Evolutionary conservation across 208 protist species (phyloP).

Genomic region (Leishmania lainsoni): DNA sequence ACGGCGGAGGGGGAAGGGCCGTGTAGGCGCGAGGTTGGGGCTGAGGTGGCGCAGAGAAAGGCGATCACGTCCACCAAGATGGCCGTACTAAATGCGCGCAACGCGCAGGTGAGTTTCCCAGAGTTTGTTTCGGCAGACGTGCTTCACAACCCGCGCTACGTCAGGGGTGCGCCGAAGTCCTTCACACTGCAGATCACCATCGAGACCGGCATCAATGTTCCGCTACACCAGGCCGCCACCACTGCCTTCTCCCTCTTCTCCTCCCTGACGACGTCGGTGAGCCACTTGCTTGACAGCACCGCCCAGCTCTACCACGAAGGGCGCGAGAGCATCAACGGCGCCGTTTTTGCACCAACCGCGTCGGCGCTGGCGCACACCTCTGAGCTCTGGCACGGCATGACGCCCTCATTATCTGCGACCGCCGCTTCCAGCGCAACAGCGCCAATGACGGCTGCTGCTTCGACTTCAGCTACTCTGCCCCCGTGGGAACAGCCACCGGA

Average conservation of each 20-base stretch:
- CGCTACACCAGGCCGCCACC: conserved; percentile 54
- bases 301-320: conserved; percentile 49
- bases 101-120: conserved; percentile 51
- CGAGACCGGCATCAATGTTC: conserved; percentile 60
- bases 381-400: conserved; percentile 2
- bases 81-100: conserved; percentile 26
- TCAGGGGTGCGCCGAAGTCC: conserved; percentile 29
- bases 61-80: conserved; percentile 31
- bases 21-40: not conserved
- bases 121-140: conserved; percentile 54
- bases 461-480: conserved; percentile 1
- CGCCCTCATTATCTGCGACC: not conserved
- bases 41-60: conserved; percentile 1
- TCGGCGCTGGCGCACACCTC: conserved; percentile 1
- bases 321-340: conserved; percentile 38
- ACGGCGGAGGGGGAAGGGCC: not conserved
- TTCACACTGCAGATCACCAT: conserved; percentile 61
- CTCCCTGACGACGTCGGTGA: conserved; percentile 53
- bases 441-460: not conserved
- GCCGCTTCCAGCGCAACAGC: not conserved
- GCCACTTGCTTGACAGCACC: conserved; percentile 49
- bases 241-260: conserved; percentile 69
- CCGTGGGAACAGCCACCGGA: conserved; percentile 71
- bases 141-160: conserved; percentile 36
- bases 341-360: not conserved